Base-by-base conservation (phyloP, 2,329 filamentous ascomycete genomes). In the Diplodia sapinea region DNA sequence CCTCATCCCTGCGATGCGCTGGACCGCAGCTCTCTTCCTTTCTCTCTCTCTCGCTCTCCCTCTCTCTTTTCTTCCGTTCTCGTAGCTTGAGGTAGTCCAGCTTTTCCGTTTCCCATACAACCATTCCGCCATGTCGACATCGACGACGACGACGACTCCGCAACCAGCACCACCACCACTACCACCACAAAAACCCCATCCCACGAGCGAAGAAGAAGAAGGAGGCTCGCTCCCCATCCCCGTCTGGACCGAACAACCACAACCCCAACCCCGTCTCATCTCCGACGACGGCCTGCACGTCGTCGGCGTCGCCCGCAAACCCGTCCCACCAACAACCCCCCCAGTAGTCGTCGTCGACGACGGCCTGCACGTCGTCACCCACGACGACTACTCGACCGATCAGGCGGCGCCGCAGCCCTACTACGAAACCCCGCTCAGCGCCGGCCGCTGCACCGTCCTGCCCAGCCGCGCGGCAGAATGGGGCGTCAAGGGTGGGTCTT, bases 241-340 rank as follows among this genome's bases (percentile, higher is more conserved):
- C 9, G 38, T 61, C 15, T 61, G 56, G 56, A 49, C 56, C 15
- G 56, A 61, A 49, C 2, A 59, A 29, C n/a, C 26, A 11, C 38
- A 40, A 26, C 3, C 23, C 23, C 23, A 26, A 26, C 3, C 23
- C 23, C 23, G 7, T 12, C 56, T 49, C 26, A 15, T 31, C 23
- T 49, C 56, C 56, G 40, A 61, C 56, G 56, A 61, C 56, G 56
- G 56, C 40, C 56, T 61, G 13, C 56, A 61, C 26, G 23, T 33
- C 56, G 40, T 49, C 26, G 0, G 20, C 56, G 40, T 49, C 26
- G 1, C 17, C 38, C 38, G 40, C 40, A 57, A 43, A 11, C 33
- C 55, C 20, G 33, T 43, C 9, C 36, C 33, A 26, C 23, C 23
- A 31, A 3, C 31, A 31, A 31, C 31, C 5, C 31, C 31, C 31